Percentiles rank a stretch among this genome's conserved stretches.
These are phyloP conservation scores for Celoporthe dispersa DNA, from an alignment of 2,329 filamentous ascomycete genomes.

Conservation along the genomic window DNA sequence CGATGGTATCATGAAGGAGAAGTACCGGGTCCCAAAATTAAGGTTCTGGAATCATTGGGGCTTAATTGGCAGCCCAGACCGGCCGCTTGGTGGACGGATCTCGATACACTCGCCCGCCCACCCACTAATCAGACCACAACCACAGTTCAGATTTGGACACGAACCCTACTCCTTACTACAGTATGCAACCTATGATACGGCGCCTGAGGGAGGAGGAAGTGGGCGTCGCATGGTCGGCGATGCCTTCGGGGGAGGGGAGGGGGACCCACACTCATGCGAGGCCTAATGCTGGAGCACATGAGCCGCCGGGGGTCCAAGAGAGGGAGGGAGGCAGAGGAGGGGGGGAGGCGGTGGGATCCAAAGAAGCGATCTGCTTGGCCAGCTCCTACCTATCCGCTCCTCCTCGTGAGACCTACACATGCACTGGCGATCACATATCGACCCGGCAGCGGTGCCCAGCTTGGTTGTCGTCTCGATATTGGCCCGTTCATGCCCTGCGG, in stretches of 20 bases:
- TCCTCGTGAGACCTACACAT: not conserved
- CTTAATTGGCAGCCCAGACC: not conserved
- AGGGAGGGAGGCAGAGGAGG: not conserved
- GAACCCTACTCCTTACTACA: not conserved
- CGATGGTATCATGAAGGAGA: too few species aligned
- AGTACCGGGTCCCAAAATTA: not conserved
- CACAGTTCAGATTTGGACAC: not conserved
- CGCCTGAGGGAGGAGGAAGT: too few species aligned
- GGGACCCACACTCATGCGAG: not conserved
- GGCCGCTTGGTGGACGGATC: not conserved
- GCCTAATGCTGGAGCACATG: not conserved
- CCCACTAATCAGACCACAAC: not conserved
- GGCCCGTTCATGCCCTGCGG: not conserved
- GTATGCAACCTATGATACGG: too few species aligned
- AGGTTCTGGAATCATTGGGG: not conserved
- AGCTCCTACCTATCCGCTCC: not conserved
- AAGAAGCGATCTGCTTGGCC: not conserved
- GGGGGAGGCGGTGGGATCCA: not conserved
- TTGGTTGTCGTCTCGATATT: not conserved
- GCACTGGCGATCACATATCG: constrained; percentile 5
- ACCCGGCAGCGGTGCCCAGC: not conserved
- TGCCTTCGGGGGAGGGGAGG: not conserved
- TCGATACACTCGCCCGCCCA: not conserved
- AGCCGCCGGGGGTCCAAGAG: not conserved
- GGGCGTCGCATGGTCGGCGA: not conserved